These are phyloP conservation scores for Globisporangium nodosum DNA, from an alignment of 352 stramenopile species.

Conservation along the genomic window DNA sequence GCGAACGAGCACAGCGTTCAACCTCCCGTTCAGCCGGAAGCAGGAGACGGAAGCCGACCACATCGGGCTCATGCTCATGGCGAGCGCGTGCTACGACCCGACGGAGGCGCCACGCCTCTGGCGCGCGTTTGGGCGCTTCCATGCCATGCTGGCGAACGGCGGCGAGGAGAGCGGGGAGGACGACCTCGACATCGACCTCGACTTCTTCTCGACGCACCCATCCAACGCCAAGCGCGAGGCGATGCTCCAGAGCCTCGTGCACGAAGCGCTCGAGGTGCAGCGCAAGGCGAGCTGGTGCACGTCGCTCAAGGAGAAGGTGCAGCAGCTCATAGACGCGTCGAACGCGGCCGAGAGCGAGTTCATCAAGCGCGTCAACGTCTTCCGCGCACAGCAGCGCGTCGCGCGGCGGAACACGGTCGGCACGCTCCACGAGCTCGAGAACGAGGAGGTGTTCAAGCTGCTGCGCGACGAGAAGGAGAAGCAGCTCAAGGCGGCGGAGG, in stretches of 20 bases:
- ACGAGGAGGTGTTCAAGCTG: slow-evolving; percentile 44
- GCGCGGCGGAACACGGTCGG: slow-evolving; percentile 36
- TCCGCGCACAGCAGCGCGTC: slow-evolving; percentile 14
- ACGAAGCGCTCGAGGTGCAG: slow-evolving; percentile 40
- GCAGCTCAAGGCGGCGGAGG: not conserved
- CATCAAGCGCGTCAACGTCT: slow-evolving; percentile 30
- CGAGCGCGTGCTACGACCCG: slow-evolving; percentile 66
- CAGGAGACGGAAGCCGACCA: slow-evolving; percentile 66
- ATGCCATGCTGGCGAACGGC: slow-evolving; percentile 10
- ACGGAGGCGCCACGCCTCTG: slow-evolving; percentile 42
- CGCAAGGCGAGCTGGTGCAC: slow-evolving; percentile 45
- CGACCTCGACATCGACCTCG: slow-evolving; percentile 27
- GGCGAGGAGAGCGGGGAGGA: slow-evolving; percentile 18
- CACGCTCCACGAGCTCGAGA: slow-evolving; percentile 54
- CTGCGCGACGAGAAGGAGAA: slow-evolving; percentile 18
- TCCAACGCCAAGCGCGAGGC: slow-evolving; percentile 55
- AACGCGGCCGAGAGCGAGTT: slow-evolving; percentile 25
- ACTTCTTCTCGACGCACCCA: slow-evolving; percentile 60
- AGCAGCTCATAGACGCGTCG: slow-evolving; percentile 28
- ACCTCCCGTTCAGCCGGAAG: slow-evolving; percentile 58
- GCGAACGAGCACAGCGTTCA: slow-evolving; percentile 23
- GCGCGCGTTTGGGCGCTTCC: slow-evolving; percentile 32
- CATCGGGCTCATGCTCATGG: slow-evolving; percentile 76
- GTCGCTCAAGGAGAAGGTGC: slow-evolving; percentile 47
- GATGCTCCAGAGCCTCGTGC: slow-evolving; percentile 32